Conservation (phyloP, 257 asterid genomes). For the Fraxinus excelsior region DNA sequence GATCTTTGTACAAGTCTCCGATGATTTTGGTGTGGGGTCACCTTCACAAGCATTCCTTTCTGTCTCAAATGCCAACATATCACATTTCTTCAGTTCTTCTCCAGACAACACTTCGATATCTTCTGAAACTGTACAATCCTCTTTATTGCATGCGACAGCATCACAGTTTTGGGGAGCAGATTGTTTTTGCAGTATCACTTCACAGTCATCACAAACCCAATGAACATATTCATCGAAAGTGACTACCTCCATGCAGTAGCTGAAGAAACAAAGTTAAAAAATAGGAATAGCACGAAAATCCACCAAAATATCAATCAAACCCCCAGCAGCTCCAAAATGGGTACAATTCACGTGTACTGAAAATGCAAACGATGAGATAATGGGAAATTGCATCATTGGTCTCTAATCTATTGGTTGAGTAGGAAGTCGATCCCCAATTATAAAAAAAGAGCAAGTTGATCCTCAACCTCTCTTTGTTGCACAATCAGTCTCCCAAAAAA, state of each 20-base stretch:
- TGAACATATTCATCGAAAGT: slow-evolving; percentile 20
- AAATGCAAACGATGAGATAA: neutral
- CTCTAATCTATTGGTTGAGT: neutral
- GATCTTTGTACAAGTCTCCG: slow-evolving; percentile 4
- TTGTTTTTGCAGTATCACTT: neutral
- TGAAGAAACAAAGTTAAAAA: slow-evolving; percentile 14
- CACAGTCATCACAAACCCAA: slow-evolving; percentile 31
- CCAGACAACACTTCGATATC: neutral
- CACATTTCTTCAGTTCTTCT: slow-evolving; percentile 10
- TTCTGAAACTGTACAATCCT: neutral
- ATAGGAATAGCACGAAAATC: neutral
- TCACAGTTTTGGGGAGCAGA: slow-evolving; percentile 7
- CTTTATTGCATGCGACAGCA: neutral
- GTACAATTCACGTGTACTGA: neutral
- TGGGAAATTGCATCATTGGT: neutral
- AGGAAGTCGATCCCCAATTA: neutral
- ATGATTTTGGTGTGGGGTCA: slow-evolving; percentile 4
- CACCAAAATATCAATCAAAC: neutral
- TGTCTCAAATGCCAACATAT: slow-evolving; percentile 1
- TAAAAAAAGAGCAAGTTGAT: neutral
- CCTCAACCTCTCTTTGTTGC: neutral
- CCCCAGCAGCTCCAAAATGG: neutral
- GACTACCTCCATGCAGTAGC: slow-evolving; percentile 28
- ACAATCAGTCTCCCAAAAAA: neutral
- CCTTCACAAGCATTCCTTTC: slow-evolving; percentile 8